These are phyloP conservation scores for Leccinum aurantiacum DNA, from an alignment of 768 basidiomycete genomes.

Conservation along the genomic window DNA sequence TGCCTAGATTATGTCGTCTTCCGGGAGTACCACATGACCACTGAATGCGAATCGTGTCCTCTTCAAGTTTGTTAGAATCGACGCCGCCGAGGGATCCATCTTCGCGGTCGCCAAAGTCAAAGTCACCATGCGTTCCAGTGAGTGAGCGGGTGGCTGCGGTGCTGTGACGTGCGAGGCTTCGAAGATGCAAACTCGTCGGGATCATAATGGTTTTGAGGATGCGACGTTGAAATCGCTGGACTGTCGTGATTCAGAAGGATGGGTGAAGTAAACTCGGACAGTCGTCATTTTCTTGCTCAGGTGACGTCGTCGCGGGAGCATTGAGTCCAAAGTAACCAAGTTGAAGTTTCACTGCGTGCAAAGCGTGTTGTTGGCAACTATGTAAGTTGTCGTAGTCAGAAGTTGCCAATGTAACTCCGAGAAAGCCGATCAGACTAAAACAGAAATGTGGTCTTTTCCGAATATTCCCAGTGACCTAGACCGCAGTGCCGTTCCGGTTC, in stretches of 20 bases:
- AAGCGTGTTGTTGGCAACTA: too few relatives aligned
- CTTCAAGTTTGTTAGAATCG: conserved; percentile 34
- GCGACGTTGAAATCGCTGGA: conserved; percentile 3
- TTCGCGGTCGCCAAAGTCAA: conserved; percentile 64
- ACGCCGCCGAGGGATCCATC: conserved; percentile 37
- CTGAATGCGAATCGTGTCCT: conserved; percentile 14
- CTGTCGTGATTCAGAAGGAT: conserved; percentile 10
- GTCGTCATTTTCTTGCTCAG: conserved; percentile 38
- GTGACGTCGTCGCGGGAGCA: not conserved
- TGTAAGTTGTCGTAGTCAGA: too few relatives aligned
- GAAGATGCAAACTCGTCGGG: conserved; percentile 42
- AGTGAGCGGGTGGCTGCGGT: conserved; percentile 12
- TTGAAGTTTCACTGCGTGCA: too few relatives aligned
- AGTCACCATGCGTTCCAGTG: conserved; percentile 45
- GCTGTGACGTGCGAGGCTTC: conserved; percentile 11
- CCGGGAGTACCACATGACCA: conserved; percentile 27
- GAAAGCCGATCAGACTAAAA: too few relatives aligned
- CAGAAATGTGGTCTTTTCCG: too few relatives aligned
- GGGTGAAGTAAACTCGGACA: conserved; percentile 37
- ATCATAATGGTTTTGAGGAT: conserved; percentile 39
- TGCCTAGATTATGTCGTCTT: conserved; percentile 66
- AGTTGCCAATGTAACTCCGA: too few relatives aligned
- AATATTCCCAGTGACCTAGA: too few relatives aligned
- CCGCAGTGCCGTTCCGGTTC: too few relatives aligned
- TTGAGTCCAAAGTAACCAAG: too few relatives aligned